Evolutionary conservation across 2,329 filamentous ascomycete genomes (phyloP), one percentile per base, ranked within the genome.

Genomic region (Chalaropsis thielavioides): DNA sequence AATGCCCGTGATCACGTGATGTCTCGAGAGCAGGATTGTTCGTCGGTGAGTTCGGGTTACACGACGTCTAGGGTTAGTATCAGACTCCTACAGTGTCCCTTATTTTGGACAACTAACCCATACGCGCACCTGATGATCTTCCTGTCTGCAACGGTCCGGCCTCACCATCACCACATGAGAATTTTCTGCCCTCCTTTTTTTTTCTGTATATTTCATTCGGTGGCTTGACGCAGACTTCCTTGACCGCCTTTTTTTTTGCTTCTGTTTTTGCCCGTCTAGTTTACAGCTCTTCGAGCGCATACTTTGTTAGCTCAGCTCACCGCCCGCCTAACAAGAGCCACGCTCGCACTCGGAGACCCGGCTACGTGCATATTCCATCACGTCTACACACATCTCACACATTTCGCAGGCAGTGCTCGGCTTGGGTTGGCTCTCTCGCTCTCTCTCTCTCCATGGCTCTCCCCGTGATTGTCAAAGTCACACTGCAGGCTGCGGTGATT

Each of bases 401-500:
- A 49, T 49, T 17, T n/a, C 44, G 22, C 35, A 6, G n/a, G n/a
- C n/a, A n/a, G n/a, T n/a, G n/a, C n/a, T n/a, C n/a, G n/a, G n/a
- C n/a, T n/a, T 46, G 10, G 19, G 17, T 46, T 46, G 2, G 15
- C 15, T 46, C 15, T n/a, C 11, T 19, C 17, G 15, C 19, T 17
- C 43, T 46, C 17, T 17, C 43, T 46, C 43, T 46, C 19, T 17
- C 43, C 19, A 69, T 69, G 68, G 58, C 67, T 40, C 46, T 67
- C 5, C 76, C 82, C 1, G 80, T 83, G 3, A 79, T 89, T 56
- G 72, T 84, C 31, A 78, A 74, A 62, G 82, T 83, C 40, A 87
- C 84, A 4, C 70, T 87, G 61, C 88, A 92, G 75, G 82, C 85
- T 22, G 82, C 83, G 24, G 72, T 83, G 40, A 79, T 92, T 43